Base-by-base conservation (phyloP, 2,329 filamentous ascomycete species). In the Sclerotinia subarctica region DNA sequence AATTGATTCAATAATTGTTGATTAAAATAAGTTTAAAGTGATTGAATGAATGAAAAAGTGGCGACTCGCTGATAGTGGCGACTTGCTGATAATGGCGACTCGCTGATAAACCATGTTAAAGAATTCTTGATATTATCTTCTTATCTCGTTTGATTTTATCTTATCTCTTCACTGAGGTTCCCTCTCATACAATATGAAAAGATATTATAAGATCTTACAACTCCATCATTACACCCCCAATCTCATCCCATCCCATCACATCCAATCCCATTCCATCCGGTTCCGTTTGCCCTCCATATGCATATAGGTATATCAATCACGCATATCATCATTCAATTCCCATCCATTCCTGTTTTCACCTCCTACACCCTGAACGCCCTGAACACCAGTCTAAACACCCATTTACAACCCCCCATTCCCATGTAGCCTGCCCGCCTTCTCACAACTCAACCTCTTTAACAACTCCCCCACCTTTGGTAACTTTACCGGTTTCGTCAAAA, bases 401-500 rank as follows among this genome's bases (percentile, higher is more conserved):
- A 6, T 21, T 19, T 21, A 26, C 29, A 42, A 42, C 44, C 26
- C 29, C 19, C 19, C 4, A 38, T 17, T 32, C 21, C 29, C 19
- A 32, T 47, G 5, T 13, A 35, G 35, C 19, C 42, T 47, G 7
- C 24, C 47, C n/a, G 65, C 56, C 46, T 71, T 72, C 49, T 70
- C 69, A 38, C 54, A 52, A 32, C 70, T 71, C 44, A 73, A 38
- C 24, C 51, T 68, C 62, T 64, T 65, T 29, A 74, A 59, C 38
- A 74, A 64, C 21, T 68, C 65, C 26, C 73, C 71, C 52, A 74
- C 70, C 56, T 67, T 71, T 4, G 46, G 64, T 46, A 76, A 72
- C 21, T 70, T 69, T 26, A 85, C 80, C 0, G 83, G 83, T 73
- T 85, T 85, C 4, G 84, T 84, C 13, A 86, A 70, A 59, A 85